Evolutionary conservation across 345 rosid genomes (phyloP), one percentile per base, ranked within the genome.

Genomic region (Trapa incisa): DNA sequence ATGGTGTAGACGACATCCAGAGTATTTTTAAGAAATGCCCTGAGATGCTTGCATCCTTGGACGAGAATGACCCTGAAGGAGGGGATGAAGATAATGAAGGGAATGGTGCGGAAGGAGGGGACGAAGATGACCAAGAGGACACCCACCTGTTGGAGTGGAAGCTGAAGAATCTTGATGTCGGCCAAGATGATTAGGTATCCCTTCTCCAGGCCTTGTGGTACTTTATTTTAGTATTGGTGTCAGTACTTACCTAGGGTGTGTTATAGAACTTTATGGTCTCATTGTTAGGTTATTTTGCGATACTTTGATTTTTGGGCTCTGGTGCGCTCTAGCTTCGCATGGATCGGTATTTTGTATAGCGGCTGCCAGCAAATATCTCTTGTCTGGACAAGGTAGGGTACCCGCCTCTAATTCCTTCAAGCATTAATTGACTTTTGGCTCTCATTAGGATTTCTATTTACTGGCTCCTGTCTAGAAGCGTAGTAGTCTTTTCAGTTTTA

Each of bases 11-110:
- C 61, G 98, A 93, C 72, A 70, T 93, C 58, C 81, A 76, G 75
- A 87, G 78, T 61, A 80, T 86, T 61, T 88, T 93, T 70, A 81
- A 85, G 83, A 84, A 85, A 52, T 82, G 64, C 52, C 89, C 95
- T 4, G 80, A 74, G 39, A 69, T 76, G 81, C 96, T 87, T 68
- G 96, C 85, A 33, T 63, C 84, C 38, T 80, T 91, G 53, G 96
- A 88, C 42, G 98, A 93, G 73, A 93, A 91, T 72, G 86, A 88
- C 76, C 92, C 98, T 35, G 92, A 88, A 64, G 96, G 94, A 77
- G 81, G 69, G 37, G 87, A 80, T 63, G 85, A 75, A 11, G 87
- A 76, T 0, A 82, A 76, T 66, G 88, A 78, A 29, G 82, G 79
- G 0, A 87, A 75, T 36, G 84, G 77, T 35, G 79, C 62, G 29